Evolutionary conservation across 306 rosid genomes (phyloP).

Genomic region (Dalbergia cultrata): DNA sequence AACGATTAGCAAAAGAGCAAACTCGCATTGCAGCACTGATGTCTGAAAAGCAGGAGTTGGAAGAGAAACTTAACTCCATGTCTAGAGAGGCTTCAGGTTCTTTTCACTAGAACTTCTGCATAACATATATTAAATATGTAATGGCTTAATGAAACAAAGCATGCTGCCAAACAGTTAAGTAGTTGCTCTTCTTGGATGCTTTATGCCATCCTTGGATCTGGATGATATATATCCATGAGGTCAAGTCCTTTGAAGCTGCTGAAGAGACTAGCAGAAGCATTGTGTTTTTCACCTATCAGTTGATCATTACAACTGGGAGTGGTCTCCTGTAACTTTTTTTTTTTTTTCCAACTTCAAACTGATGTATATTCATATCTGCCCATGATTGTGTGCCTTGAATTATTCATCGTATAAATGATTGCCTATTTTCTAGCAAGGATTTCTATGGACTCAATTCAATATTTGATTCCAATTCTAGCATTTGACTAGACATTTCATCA

Average conservation of each 20-base stretch:
- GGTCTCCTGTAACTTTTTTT: conserved; percentile 33
- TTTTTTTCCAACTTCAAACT: conserved; percentile 20
- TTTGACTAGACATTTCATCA: conserved; percentile 32
- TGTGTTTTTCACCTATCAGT: conserved; percentile 20
- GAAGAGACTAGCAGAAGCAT: conserved; percentile 38
- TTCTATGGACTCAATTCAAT: conserved; percentile 12
- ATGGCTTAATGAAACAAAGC: conserved; percentile 32
- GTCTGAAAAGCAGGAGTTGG: conserved; percentile 85
- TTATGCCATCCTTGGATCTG: conserved; percentile 8
- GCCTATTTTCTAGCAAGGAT: conserved; percentile 28
- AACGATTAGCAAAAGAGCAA: conserved; percentile 75
- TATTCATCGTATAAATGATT: conserved; percentile 4
- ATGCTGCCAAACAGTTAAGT: conserved; percentile 14
- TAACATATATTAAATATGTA: conserved; percentile 13
- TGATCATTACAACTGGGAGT: conserved; percentile 11
- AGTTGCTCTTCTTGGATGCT: conserved; percentile 24
- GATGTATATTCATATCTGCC: conserved; percentile 25
- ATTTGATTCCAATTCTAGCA: conserved; percentile 23
- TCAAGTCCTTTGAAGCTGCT: conserved; percentile 2
- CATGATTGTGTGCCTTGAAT: neutral
- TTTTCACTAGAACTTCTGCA: conserved; percentile 24
- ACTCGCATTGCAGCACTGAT: conserved; percentile 58
- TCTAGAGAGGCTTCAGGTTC: conserved; percentile 70
- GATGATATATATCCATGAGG: conserved; percentile 22
- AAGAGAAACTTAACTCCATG: conserved; percentile 70